These are phyloP conservation scores for Gardenia jasminoides DNA, from an alignment of 257 asterid species.

Conservation along the genomic window DNA sequence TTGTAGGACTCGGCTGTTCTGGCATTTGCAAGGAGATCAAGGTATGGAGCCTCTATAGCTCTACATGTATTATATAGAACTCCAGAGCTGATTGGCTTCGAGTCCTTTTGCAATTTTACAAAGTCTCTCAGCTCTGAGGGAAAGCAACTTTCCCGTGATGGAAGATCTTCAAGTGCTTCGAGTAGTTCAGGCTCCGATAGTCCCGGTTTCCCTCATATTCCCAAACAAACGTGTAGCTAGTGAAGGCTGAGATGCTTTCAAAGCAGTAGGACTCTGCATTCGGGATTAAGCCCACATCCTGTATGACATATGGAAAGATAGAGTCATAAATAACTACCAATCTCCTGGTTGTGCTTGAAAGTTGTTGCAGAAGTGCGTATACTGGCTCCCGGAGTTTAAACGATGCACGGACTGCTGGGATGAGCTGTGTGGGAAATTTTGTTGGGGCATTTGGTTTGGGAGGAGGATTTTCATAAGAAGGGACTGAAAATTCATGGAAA, in stretches of 20 bases:
- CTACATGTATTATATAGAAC: conserved; percentile 25
- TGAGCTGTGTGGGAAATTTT: conserved; percentile 23
- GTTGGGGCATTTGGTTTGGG: conserved; percentile 15
- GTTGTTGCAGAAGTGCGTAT: background rate
- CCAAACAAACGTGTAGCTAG: background rate
- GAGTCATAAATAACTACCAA: conserved; percentile 27
- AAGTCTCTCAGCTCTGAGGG: conserved; percentile 2
- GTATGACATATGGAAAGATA: conserved; percentile 22
- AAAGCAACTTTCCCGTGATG: background rate
- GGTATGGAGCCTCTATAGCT: conserved; percentile 26
- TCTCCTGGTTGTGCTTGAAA: background rate
- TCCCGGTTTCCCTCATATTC: conserved; percentile 19
- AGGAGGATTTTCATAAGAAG: conserved; percentile 14
- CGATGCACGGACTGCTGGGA: conserved; percentile 20
- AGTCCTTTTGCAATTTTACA: background rate
- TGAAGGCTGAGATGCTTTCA: conserved; percentile 19
- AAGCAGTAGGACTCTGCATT: conserved; percentile 31
- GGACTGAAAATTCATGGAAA: conserved; percentile 38
- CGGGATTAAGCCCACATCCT: conserved; percentile 18
- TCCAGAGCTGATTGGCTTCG: conserved; percentile 7
- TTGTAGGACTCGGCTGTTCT: conserved; percentile 6
- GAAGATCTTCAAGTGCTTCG: conserved; percentile 6
- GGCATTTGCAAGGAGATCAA: conserved; percentile 21
- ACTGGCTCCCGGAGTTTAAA: conserved; percentile 19
- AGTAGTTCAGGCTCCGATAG: conserved; percentile 15